Evolutionary conservation across 2,329 filamentous ascomycete genomes (phyloP).

Genomic region (Pseudopyricularia javanii): DNA sequence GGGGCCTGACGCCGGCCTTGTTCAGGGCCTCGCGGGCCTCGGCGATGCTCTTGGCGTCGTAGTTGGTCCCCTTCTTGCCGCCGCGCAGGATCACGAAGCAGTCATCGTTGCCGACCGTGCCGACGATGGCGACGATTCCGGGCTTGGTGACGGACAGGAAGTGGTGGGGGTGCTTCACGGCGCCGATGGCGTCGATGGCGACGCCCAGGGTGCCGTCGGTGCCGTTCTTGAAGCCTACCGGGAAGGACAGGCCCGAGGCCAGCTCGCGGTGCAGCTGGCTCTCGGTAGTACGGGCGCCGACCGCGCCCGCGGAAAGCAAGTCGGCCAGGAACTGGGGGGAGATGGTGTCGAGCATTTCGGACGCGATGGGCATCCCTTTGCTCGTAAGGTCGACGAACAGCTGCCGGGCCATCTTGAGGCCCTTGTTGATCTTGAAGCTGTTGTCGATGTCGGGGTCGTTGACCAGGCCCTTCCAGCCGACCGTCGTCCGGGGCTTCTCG

Average conservation of each 20-base stretch:
- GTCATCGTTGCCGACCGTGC: conserved; percentile 88
- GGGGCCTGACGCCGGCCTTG: conserved; percentile 74
- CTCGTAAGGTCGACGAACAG: conserved; percentile 84
- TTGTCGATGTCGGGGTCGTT: conserved; percentile 98
- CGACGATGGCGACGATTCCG: conserved; percentile 85
- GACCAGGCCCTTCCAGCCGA: conserved; percentile 98
- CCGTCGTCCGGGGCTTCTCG: conserved; percentile 95
- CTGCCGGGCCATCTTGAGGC: conserved; percentile 79
- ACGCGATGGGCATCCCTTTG: conserved; percentile 85
- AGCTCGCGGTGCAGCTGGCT: conserved; percentile 94
- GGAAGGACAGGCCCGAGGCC: conserved; percentile 89
- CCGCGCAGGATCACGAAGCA: conserved; percentile 94
- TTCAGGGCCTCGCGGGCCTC: conserved; percentile 63
- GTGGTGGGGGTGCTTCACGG: conserved; percentile 64
- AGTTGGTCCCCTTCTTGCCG: conserved; percentile 87
- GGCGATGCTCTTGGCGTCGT: conserved; percentile 72
- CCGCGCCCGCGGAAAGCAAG: conserved; percentile 87
- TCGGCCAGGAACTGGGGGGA: conserved; percentile 96
- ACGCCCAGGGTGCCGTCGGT: conserved; percentile 87
- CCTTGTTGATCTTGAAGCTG: conserved; percentile 98
- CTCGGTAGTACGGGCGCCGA: conserved; percentile 92
- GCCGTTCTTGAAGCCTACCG: conserved; percentile 98
- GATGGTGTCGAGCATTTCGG: conserved; percentile 98
- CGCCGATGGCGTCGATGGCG: conserved; percentile 87
- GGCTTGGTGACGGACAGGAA: conserved; percentile 99